Evolutionary conservation across 495 filamentous ascomycete genomes (phyloP), one percentile per base, ranked within the genome.

Genomic region (Penicillium psychrofluorescens): DNA sequence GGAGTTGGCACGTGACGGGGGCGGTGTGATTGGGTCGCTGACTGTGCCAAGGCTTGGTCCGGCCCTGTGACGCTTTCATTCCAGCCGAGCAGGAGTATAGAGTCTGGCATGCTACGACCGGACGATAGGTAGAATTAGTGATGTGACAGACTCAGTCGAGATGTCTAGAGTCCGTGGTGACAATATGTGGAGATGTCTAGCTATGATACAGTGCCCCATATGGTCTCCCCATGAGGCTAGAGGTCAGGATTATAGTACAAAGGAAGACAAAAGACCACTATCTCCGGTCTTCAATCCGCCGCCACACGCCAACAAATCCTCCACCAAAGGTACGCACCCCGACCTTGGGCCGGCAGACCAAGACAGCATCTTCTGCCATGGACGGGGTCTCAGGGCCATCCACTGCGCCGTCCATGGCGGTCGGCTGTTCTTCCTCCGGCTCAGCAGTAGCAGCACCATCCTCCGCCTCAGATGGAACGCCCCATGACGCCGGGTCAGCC

Each of bases 221-320:
- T 22, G 22, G 22, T 22, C 22, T 22, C 22, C 3, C 22, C 22
- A 22, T 3, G 22, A 34, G 32, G n/a, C n/a, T 54, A 48, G 48
- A 54, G 38, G 41, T 35, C 7, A 29, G 15, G 16, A 40, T n/a
- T 43, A 46, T 45, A 36, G 29, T 53, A 36, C 39, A 53, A 32
- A 30, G 35, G n/a, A 34, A 41, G 31, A 14, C 11, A 41, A 22
- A 10, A 36, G 32, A 38, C 50, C 37, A 53, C 12, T 41, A 44
- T 36, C 11, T 10, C 34, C 33, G 36, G 47, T 68, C 65, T 54
- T 72, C 67, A 14, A 72, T 62, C 12, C 63, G 77, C 42, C 76
- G 75, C 73, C 80, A 88, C 4, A 88, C 58, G 1, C 70, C 85
- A 39, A 90, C 64, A 52, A 90, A 90, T 0, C 85, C 85, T 12